Conservation (phyloP, 495 filamentous ascomycete genomes). For the Podospora australis region DNA sequence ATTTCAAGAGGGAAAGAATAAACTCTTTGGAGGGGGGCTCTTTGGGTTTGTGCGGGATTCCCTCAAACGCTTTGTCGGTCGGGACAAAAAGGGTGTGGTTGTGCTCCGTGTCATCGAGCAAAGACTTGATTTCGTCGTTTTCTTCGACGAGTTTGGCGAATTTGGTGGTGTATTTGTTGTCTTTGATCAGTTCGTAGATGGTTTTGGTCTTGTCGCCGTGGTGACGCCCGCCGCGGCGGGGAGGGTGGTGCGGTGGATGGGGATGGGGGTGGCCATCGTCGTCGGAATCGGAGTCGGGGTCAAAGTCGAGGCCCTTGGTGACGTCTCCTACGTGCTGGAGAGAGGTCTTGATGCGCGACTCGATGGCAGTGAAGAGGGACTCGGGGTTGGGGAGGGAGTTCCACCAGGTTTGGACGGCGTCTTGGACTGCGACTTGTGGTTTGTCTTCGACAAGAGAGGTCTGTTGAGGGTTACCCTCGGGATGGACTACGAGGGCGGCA, state of each 20-base stretch:
- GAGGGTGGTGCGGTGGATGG: not conserved
- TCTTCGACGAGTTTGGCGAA: conserved; percentile 67
- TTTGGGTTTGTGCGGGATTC: conserved; percentile 53
- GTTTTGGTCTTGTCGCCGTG: conserved; percentile 51
- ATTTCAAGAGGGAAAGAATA: conserved; percentile 57
- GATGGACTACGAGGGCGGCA: conserved; percentile 55
- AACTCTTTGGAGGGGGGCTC: conserved; percentile 50
- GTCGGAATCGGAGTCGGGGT: not conserved
- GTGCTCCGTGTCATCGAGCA: conserved; percentile 60
- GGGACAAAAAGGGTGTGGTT: conserved; percentile 81
- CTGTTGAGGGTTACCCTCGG: conserved; percentile 39
- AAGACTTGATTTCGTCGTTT: conserved; percentile 58
- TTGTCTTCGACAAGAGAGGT: conserved; percentile 12
- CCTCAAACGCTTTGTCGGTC: conserved; percentile 64
- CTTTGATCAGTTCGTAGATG: conserved; percentile 68
- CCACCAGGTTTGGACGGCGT: conserved; percentile 13
- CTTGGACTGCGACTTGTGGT: not conserved
- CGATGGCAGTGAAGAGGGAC: conserved; percentile 10
- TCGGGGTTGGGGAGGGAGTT: conserved; percentile 13
- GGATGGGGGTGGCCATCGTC: conserved; percentile 1
- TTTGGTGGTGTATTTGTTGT: conserved; percentile 67
- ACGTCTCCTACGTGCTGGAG: conserved; percentile 4
- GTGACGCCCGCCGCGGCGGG: conserved; percentile 15
- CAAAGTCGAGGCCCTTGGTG: conserved; percentile 32
- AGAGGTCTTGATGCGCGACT: conserved; percentile 9